A percentile compares a stretch with the other conserved stretches of the same genome.
Conservation (phyloP, 352 stramenopile species). For the Pythium inflatum region DNA sequence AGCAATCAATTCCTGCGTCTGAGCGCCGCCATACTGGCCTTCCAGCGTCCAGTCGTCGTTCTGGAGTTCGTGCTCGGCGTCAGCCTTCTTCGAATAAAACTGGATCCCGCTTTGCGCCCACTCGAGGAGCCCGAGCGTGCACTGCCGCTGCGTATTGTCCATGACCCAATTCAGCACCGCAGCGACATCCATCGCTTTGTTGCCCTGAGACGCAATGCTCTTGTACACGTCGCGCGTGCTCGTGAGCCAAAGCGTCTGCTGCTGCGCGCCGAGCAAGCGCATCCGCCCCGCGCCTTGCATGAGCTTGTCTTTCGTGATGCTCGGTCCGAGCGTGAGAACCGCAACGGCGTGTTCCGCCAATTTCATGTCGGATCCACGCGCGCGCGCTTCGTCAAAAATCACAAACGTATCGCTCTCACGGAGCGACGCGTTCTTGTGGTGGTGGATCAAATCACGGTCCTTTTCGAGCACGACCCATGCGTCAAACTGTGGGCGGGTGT, state of each 20-base stretch:
- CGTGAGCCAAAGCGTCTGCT: constrained; percentile 69
- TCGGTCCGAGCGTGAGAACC: constrained; percentile 82
- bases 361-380: constrained; percentile 90
- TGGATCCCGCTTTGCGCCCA: constrained; percentile 84
- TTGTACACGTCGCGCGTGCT: constrained; percentile 72
- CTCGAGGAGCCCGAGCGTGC: constrained; percentile 62
- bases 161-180: constrained; percentile 84
- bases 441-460: constrained; percentile 40
- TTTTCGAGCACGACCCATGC: constrained; percentile 85
- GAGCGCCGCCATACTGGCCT: constrained; percentile 38
- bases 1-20: too few species aligned
- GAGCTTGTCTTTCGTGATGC: constrained; percentile 91
- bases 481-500: constrained; percentile 49
- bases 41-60: constrained; percentile 58
- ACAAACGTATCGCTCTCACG: constrained; percentile 86
- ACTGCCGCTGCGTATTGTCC: constrained; percentile 79
- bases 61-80: constrained; percentile 23
- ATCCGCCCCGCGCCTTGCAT: constrained; percentile 92
- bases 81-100: constrained; percentile 43
- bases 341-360: constrained; percentile 65
- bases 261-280: constrained; percentile 68
- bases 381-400: constrained; percentile 91
- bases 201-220: constrained; percentile 9
- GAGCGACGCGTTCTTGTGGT: constrained; percentile 70
- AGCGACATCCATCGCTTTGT: not conserved